Evolutionary conservation across 805 yeast species (phyloP), one percentile per base, ranked within the genome.

Genomic region (Phaffomyces antillensis): DNA sequence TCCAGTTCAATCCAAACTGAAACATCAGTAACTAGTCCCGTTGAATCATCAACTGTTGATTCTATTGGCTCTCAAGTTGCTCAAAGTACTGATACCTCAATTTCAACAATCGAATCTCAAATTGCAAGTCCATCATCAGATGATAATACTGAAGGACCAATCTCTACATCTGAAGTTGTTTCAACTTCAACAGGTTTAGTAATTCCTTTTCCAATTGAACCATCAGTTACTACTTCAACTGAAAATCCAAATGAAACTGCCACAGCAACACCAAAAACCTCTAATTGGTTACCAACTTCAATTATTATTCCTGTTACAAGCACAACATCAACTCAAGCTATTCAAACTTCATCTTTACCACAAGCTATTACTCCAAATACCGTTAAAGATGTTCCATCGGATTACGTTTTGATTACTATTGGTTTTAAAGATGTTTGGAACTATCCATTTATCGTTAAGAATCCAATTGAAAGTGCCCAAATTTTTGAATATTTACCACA

Each of bases 401-500:
- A 76, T 45, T 76, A 77, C 57, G 68, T 72, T 41, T 63, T 80
- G 45, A 77, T 89, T 43, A 80, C 84, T 40, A 67, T 89, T 59
- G 96, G 95, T 5, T 91, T 91, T 71, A 79, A 81, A 55, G 65
- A 79, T 46, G 77, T 82, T 4, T 76, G 89, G 64, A 89, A 88
- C 64, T 91, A 90, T 65, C 86, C 87, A 40, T 87, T 85, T 61
- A 86, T 87, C 47, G 95, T 83, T 37, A 65, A 72, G 46, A 77
- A 82, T 61, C 75, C 91, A 1, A 65, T 83, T 41, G 73, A 93
- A 3, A 84, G 90, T 13, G 93, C 96, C 4, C 95, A 86, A 65
- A 83, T 87, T 40, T 84, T 87, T 66, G 79, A 84, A 57, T 89
- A 81, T 63, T 72, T 93, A 56, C 97, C 98, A n/a, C 64, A 64